A percentile compares a stretch with the other conserved stretches of the same genome.
Evolutionary conservation across 2,329 filamentous ascomycete species (phyloP).

Genomic region (Fusarium pininemorale): DNA sequence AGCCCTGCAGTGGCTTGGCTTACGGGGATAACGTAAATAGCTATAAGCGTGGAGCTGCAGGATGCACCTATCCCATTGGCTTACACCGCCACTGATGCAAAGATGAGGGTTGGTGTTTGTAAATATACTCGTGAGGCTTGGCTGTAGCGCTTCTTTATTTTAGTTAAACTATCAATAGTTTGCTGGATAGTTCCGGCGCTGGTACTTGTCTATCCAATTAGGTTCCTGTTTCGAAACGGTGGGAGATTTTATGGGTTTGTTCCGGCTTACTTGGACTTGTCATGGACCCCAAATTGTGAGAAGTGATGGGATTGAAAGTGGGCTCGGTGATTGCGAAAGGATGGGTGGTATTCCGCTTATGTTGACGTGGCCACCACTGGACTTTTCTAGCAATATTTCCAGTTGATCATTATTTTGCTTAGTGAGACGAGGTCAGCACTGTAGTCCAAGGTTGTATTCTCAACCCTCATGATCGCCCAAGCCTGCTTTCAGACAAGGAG

Average conservation of each 20-base stretch:
- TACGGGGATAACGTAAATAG: background rate
- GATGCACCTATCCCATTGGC: background rate
- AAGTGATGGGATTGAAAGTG: background rate
- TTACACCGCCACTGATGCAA: slow-evolving; percentile 6
- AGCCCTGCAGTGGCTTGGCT: slow-evolving; percentile 4
- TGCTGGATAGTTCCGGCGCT: background rate
- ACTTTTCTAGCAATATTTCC: background rate
- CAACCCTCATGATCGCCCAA: background rate
- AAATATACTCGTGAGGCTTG: background rate
- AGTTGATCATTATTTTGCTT: background rate
- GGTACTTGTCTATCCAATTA: background rate
- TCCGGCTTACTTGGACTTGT: background rate
- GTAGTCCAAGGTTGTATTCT: background rate
- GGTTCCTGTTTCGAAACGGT: background rate
- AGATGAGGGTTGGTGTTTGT: background rate
- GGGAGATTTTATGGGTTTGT: background rate
- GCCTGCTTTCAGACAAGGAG: background rate
- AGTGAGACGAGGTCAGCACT: slow-evolving; percentile 6
- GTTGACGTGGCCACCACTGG: background rate
- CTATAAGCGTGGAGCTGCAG: background rate
- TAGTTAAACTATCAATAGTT: background rate
- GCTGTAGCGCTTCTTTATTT: background rate
- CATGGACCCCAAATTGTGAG: background rate
- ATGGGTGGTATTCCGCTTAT: slow-evolving; percentile 3
- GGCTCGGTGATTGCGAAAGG: background rate